Conservation (phyloP, 768 basidiomycete species). For the Suillus americanus region DNA sequence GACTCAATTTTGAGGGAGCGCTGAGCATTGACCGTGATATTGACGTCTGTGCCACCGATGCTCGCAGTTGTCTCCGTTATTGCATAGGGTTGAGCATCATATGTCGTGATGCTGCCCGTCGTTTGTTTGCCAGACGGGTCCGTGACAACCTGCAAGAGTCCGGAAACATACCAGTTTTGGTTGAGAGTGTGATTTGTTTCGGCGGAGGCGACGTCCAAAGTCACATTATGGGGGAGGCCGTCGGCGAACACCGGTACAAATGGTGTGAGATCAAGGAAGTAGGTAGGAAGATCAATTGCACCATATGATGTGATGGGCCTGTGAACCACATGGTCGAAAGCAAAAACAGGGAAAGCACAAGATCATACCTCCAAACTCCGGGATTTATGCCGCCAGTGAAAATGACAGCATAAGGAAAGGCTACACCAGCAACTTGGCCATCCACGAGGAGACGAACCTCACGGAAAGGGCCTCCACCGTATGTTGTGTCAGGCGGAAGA, state of each 20-base stretch:
- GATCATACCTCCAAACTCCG: slow-evolving; percentile 56
- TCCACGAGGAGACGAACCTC: slow-evolving; percentile 64
- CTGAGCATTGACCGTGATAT: slow-evolving; percentile 61
- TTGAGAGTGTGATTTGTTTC: slow-evolving; percentile 65
- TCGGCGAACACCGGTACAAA: slow-evolving; percentile 72
- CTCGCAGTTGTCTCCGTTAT: slow-evolving; percentile 46
- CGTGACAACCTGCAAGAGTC: slow-evolving; percentile 62
- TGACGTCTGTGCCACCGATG: slow-evolving; percentile 45
- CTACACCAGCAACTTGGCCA: slow-evolving; percentile 51
- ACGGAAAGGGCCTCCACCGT: slow-evolving; percentile 54
- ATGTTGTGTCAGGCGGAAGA: slow-evolving; percentile 51
- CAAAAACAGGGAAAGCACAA: not conserved
- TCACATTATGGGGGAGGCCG: slow-evolving; percentile 66
- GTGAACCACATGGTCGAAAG: not conserved
- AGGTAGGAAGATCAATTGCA: slow-evolving; percentile 74
- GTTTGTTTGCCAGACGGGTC: slow-evolving; percentile 64
- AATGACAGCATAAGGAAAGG: slow-evolving; percentile 59
- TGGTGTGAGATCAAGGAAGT: slow-evolving; percentile 75
- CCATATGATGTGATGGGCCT: slow-evolving; percentile 78
- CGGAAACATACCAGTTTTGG: slow-evolving; percentile 80
- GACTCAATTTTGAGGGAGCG: slow-evolving; percentile 61
- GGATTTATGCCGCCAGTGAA: slow-evolving; percentile 79
- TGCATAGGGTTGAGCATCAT: slow-evolving; percentile 60
- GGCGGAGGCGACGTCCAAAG: slow-evolving; percentile 71
- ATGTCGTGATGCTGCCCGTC: slow-evolving; percentile 62